Evolutionary conservation across 1,139 yeast species (phyloP).

Genomic region (Zygotorulaspora mrakii): DNA sequence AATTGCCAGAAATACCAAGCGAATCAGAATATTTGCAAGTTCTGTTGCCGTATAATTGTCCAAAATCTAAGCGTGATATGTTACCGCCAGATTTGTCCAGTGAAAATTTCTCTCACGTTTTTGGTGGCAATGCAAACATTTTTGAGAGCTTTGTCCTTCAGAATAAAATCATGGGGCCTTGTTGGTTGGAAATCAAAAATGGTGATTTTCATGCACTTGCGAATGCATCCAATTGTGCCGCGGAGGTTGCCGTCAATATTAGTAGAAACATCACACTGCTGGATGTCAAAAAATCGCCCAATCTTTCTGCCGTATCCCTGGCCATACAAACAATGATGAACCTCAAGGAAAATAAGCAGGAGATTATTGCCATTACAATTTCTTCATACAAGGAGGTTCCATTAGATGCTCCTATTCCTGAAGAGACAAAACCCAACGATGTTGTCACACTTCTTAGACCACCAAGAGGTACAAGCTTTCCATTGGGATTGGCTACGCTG

Average conservation of each 20-base stretch:
- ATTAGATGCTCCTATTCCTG: conserved; percentile 68
- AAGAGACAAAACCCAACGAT: conserved; percentile 52
- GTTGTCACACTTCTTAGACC: conserved; percentile 68
- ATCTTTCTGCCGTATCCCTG: conserved; percentile 68
- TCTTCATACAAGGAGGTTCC: conserved; percentile 64
- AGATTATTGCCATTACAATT: conserved; percentile 76
- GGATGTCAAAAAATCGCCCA: conserved; percentile 51
- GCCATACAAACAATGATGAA: conserved; percentile 80
- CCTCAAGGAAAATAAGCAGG: conserved; percentile 69
- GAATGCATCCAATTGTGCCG: conserved; percentile 76
- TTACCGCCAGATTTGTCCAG: conserved; percentile 69
- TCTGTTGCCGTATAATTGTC: conserved; percentile 65
- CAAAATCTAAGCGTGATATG: conserved; percentile 45
- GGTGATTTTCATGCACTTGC: conserved; percentile 58
- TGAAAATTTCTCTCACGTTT: conserved; percentile 70
- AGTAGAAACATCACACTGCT: conserved; percentile 52
- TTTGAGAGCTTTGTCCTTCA: conserved; percentile 86
- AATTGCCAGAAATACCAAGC: conserved; percentile 71
- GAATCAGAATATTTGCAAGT: conserved; percentile 80
- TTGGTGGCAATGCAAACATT: conserved; percentile 70
- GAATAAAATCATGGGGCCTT: conserved; percentile 91
- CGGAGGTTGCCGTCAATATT: conserved; percentile 59
- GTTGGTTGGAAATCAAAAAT: conserved; percentile 77
- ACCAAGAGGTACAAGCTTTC: conserved; percentile 67
- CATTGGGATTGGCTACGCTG: conserved; percentile 32